phyloP scores from a whole-genome alignment of 2,329 filamentous ascomycete genomes.

The Dissoconium aciculare region DNA sequence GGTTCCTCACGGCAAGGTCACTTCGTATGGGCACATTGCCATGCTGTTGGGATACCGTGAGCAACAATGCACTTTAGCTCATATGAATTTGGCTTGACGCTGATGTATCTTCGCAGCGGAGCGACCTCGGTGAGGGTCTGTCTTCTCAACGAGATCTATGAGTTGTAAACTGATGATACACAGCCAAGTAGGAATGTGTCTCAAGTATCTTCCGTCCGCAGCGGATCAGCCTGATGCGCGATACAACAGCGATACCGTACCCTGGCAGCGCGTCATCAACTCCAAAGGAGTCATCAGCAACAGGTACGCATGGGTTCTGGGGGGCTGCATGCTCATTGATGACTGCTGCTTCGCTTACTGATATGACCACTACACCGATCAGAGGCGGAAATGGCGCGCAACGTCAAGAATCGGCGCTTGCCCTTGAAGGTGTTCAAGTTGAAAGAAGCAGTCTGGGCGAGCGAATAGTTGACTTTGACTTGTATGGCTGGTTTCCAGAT shows the following conservation, averaged over 20 bases:
- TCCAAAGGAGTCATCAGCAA: conserved; percentile 74
- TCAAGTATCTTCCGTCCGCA: conserved; percentile 63
- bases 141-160: no score
- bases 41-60: conserved; percentile 55
- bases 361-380: conserved; percentile 2
- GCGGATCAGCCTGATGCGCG: conserved; percentile 27
- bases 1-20: conserved; percentile 70
- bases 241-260: conserved; percentile 66
- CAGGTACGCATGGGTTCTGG: no score
- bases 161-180: no score
- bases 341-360: conserved; percentile 1
- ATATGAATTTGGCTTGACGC: neutral
- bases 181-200: conserved; percentile 73
- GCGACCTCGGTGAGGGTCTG: conserved; percentile 31
- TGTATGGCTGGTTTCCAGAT: conserved; percentile 36
- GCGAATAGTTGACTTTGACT: conserved; percentile 30
- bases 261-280: conserved; percentile 85
- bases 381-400: conserved; percentile 30
- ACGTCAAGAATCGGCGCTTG: conserved; percentile 33
- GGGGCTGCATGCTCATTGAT: conserved; percentile 6
- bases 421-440: conserved; percentile 35
- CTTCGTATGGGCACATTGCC: conserved; percentile 73
- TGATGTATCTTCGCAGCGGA: conserved; percentile 25
- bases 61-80: conserved; percentile 22
- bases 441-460: conserved; percentile 32